These are phyloP conservation scores for Tritrichomonas musculus DNA, from an alignment of 208 protist genomes.

Conservation along the genomic window DNA sequence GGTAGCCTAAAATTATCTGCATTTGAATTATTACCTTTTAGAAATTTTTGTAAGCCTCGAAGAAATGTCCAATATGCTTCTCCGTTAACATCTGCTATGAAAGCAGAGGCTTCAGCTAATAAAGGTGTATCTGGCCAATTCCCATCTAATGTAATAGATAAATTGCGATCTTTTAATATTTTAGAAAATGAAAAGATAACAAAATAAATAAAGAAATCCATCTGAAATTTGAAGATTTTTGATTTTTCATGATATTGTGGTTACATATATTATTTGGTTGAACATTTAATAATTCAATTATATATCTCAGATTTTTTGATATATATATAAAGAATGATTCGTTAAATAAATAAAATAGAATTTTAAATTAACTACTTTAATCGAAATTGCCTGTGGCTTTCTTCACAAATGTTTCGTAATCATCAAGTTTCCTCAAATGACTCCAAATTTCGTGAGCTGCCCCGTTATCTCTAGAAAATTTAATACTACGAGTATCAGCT, in stretches of 20 bases:
- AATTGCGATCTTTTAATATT: neutral
- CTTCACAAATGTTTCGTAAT: neutral
- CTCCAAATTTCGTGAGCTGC: neutral
- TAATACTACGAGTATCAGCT: neutral
- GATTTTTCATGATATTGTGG: too few species aligned
- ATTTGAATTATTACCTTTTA: too few species aligned
- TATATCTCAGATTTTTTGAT: too few species aligned
- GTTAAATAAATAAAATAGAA: too few species aligned
- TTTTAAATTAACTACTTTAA: too few species aligned
- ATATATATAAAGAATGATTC: too few species aligned
- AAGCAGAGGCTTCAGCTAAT: neutral
- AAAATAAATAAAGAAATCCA: too few species aligned
- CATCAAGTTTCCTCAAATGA: neutral
- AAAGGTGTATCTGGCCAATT: neutral
- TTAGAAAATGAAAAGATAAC: neutral
- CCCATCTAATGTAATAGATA: neutral
- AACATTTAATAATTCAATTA: too few species aligned
- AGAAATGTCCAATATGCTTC: constrained; percentile 29
- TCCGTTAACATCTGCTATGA: constrained; percentile 8
- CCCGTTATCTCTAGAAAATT: neutral
- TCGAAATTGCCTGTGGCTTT: too few species aligned
- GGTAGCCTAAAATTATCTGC: neutral
- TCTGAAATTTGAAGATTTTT: too few species aligned
- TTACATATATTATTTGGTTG: too few species aligned
- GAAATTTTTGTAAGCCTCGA: neutral